A percentile compares a stretch with the other conserved stretches of the same genome.
Evolutionary conservation across 768 basidiomycete species (phyloP).

Genomic region (Leccinellum albellum): DNA sequence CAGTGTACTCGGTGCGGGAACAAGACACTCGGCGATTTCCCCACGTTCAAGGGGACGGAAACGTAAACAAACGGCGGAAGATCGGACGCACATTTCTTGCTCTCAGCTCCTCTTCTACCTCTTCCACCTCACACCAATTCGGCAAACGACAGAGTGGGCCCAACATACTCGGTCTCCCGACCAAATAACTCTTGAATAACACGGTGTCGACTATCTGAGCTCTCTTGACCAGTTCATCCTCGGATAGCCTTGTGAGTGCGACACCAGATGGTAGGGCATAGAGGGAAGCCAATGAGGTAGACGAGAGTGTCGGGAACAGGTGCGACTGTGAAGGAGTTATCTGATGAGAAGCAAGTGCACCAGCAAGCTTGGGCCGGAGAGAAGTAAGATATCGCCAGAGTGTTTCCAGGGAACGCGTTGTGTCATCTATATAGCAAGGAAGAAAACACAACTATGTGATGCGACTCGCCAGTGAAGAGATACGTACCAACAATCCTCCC

Average conservation of each 20-base stretch:
- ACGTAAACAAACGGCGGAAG: background rate
- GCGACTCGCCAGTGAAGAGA: constrained; percentile 24
- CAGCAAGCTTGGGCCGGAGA: constrained; percentile 79
- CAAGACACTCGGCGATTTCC: too few species aligned
- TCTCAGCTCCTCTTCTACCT: constrained; percentile 84
- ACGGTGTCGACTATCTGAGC: constrained; percentile 96
- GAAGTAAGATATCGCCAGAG: constrained; percentile 87
- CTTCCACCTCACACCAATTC: constrained; percentile 96
- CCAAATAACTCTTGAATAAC: constrained; percentile 87
- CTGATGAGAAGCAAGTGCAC: constrained; percentile 66
- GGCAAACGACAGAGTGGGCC: constrained; percentile 85
- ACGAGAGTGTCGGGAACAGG: constrained; percentile 64
- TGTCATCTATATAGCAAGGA: constrained; percentile 43
- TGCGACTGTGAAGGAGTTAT: constrained; percentile 71
- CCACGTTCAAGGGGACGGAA: background rate
- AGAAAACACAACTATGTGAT: background rate
- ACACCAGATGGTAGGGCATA: constrained; percentile 69
- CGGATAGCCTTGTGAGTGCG: constrained; percentile 65
- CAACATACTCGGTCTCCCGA: constrained; percentile 74
- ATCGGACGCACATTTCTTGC: constrained; percentile 60
- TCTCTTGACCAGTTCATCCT: constrained; percentile 81
- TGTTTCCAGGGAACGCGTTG: constrained; percentile 76
- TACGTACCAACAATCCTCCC: constrained; percentile 28
- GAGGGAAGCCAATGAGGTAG: constrained; percentile 69
- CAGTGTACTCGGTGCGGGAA: background rate